A percentile compares a stretch with the other conserved stretches of the same genome.
These are phyloP conservation scores for Cicer cuneatum DNA, from an alignment of 306 rosid species.

Conservation along the genomic window DNA sequence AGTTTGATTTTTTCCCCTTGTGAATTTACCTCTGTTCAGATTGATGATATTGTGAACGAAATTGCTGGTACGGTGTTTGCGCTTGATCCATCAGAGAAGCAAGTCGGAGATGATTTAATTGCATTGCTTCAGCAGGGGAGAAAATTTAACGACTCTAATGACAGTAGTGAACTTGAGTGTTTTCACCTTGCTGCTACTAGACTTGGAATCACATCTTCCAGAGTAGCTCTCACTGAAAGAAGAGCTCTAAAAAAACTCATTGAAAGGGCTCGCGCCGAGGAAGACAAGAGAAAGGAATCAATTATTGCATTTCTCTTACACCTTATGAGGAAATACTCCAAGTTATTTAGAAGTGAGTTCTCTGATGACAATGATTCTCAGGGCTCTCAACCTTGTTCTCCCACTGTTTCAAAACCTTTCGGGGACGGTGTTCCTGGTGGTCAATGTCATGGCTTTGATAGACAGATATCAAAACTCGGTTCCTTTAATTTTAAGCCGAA, in stretches of 20 bases:
- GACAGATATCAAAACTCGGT: conserved; percentile 75
- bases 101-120: conserved; percentile 82
- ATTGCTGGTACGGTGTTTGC: conserved; percentile 62
- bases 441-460: conserved; percentile 72
- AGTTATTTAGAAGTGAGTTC: conserved; percentile 88
- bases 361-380: conserved; percentile 94
- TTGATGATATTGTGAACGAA: conserved; percentile 72
- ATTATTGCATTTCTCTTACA: conserved; percentile 89
- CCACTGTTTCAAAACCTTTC: conserved; percentile 67
- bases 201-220: conserved; percentile 94
- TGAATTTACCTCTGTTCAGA: conserved; percentile 58
- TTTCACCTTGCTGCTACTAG: conserved; percentile 91
- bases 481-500: conserved; percentile 71
- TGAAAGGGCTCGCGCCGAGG: conserved; percentile 92
- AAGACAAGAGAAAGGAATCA: conserved; percentile 97
- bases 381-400: conserved; percentile 97
- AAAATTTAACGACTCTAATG: conserved; percentile 66
- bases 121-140: conserved; percentile 90
- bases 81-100: conserved; percentile 88
- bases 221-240: conserved; percentile 94
- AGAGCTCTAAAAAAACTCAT: conserved; percentile 91
- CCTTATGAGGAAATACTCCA: conserved; percentile 96
- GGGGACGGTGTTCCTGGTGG: conserved; percentile 60
- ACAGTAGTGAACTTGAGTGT: conserved; percentile 85
- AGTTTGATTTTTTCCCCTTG: background rate